phyloP scores from a whole-genome alignment of 331 rosid genomes.

The Pyrus hybrid region DNA sequence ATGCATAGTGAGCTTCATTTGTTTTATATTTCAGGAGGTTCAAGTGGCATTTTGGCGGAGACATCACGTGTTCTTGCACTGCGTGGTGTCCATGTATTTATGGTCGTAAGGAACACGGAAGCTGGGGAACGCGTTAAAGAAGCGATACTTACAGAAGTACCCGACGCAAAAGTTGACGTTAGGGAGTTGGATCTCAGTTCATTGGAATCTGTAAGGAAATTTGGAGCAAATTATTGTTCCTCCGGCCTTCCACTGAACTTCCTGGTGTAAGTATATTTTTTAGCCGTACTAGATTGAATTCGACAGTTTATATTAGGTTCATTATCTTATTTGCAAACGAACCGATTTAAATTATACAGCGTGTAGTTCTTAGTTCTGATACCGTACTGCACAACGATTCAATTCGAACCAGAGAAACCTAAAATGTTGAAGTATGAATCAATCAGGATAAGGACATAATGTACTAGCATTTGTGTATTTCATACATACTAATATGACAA shows the following conservation, averaged over 20 bases:
- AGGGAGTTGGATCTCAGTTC: constrained; percentile 78
- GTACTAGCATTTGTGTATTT: background rate
- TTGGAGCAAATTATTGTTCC: constrained; percentile 52
- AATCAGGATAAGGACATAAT: background rate
- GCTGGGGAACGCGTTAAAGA: constrained; percentile 46
- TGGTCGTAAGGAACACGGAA: constrained; percentile 76
- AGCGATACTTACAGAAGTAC: constrained; percentile 39
- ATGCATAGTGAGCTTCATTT: background rate
- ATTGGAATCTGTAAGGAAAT: constrained; percentile 68
- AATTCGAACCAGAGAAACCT: background rate
- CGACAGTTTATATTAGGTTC: background rate
- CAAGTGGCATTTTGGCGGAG: constrained; percentile 77
- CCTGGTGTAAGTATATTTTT: constrained; percentile 39
- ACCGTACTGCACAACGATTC: background rate
- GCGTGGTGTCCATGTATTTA: constrained; percentile 73
- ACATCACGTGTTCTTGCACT: constrained; percentile 57
- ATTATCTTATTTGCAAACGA: background rate
- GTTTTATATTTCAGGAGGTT: constrained; percentile 45
- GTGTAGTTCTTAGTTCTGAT: background rate
- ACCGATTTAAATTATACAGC: background rate
- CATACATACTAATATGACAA: background rate
- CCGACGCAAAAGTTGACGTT: constrained; percentile 53
- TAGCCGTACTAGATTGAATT: background rate
- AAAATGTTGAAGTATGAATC: background rate
- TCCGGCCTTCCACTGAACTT: constrained; percentile 58